Evolutionary conservation across 495 filamentous ascomycete genomes (phyloP).

Genomic region (Aspergillus avenaceus): DNA sequence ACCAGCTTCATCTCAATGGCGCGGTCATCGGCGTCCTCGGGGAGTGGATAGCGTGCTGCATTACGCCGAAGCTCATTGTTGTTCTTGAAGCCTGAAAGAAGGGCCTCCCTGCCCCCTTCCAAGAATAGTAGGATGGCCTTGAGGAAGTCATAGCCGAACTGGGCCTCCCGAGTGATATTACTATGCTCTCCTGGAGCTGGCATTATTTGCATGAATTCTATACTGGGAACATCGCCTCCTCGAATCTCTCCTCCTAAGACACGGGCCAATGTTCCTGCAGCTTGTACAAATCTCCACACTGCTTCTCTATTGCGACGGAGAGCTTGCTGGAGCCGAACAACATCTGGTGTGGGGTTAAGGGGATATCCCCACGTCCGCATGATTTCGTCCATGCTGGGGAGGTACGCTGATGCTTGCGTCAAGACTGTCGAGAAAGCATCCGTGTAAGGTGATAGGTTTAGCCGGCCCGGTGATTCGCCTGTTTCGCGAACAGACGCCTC

Average conservation of each 20-base stretch:
- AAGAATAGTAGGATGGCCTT: slow-evolving; percentile 62
- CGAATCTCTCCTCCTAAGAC: slow-evolving; percentile 48
- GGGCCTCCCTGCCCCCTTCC: slow-evolving; percentile 47
- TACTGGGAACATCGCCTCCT: slow-evolving; percentile 19
- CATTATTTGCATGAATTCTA: slow-evolving; percentile 41
- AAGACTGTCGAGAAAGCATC: slow-evolving; percentile 45
- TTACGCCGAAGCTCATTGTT: slow-evolving; percentile 27
- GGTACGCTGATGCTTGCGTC: slow-evolving; percentile 41
- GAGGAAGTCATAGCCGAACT: slow-evolving; percentile 62
- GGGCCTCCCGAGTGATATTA: slow-evolving; percentile 34
- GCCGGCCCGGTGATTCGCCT: slow-evolving; percentile 8
- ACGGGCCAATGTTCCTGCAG: slow-evolving; percentile 56
- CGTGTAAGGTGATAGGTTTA: slow-evolving; percentile 30
- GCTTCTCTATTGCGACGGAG: slow-evolving; percentile 55
- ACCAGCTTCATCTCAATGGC: slow-evolving; percentile 55
- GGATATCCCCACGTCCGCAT: slow-evolving; percentile 58
- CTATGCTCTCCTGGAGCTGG: slow-evolving; percentile 47
- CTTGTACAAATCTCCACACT: slow-evolving; percentile 63
- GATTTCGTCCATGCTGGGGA: slow-evolving; percentile 54
- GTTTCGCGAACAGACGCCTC: slow-evolving; percentile 31
- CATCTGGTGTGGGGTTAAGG: slow-evolving; percentile 48
- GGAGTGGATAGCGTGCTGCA: slow-evolving; percentile 48
- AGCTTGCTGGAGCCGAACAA: slow-evolving; percentile 51
- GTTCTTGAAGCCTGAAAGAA: slow-evolving; percentile 54
- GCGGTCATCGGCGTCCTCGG: slow-evolving; percentile 39